Conservation (phyloP, 177 flowering plant species). For the Vitis hybrid region DNA sequence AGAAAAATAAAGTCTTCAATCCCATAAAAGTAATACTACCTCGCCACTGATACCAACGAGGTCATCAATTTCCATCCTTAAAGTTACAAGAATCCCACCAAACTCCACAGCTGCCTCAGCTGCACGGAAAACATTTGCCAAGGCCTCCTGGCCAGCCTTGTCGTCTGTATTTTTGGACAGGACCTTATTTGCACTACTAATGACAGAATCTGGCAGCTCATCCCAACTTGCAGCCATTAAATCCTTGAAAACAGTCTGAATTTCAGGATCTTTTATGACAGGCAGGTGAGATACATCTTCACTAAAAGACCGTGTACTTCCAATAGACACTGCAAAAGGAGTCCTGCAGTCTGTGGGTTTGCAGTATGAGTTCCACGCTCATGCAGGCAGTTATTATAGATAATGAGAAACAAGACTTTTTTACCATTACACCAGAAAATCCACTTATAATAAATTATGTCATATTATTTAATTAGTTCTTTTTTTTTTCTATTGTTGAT, state of each 20-base stretch:
- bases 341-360: conserved; percentile 32
- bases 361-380: conserved; percentile 8
- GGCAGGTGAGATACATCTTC: conserved; percentile 62
- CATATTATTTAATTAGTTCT: not conserved
- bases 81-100: conserved; percentile 53
- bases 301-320: conserved; percentile 58
- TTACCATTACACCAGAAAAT: not conserved
- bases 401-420: not conserved
- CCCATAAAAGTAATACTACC: conserved; percentile 37
- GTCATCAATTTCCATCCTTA: conserved; percentile 92
- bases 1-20: not conserved
- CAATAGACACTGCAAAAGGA: conserved; percentile 39
- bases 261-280: conserved; percentile 64
- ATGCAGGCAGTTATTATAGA: not conserved
- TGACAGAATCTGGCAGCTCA: conserved; percentile 59
- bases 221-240: conserved; percentile 86
- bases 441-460: not conserved
- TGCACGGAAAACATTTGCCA: conserved; percentile 75
- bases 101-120: conserved; percentile 94
- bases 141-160: conserved; percentile 64
- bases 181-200: conserved; percentile 54
- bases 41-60: conserved; percentile 79
- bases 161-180: conserved; percentile 77
- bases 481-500: too few species aligned
- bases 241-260: conserved; percentile 64